A percentile compares a stretch with the other conserved stretches of the same genome.
Evolutionary conservation across 1,284 basidiomycete genomes (phyloP).

Genomic region (Malassezia brasiliensis): DNA sequence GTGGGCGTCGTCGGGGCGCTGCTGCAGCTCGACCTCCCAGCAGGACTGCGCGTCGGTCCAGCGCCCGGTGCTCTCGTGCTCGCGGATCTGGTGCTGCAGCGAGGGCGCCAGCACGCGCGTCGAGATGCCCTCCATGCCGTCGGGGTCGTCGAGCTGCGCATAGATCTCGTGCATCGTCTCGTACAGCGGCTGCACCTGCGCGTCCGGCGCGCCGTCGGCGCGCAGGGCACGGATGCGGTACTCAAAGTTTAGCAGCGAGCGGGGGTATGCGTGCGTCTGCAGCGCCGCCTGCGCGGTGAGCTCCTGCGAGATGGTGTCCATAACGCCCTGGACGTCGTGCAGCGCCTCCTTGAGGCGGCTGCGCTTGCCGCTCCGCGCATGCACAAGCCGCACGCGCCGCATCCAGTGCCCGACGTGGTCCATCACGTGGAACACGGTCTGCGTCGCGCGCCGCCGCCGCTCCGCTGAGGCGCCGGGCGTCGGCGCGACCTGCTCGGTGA

Average conservation of each 20-base stretch:
- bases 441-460: conserved; percentile 49
- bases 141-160: conserved; percentile 88
- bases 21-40: conserved; percentile 94
- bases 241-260: conserved; percentile 91
- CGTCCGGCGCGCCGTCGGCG: conserved; percentile 18
- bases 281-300: conserved; percentile 88
- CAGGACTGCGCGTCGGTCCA: conserved; percentile 99
- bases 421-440: conserved; percentile 87
- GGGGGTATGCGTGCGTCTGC: conserved; percentile 84
- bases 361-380: conserved; percentile 18
- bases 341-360: conserved; percentile 26
- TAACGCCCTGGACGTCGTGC: conserved; percentile 60
- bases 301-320: conserved; percentile 73
- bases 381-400: conserved; percentile 50
- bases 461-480: conserved; percentile 27
- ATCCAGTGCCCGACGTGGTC: conserved; percentile 92
- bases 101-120: conserved; percentile 78
- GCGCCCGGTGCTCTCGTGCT: conserved; percentile 90
- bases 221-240: conserved; percentile 48
- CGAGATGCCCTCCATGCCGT: conserved; percentile 98
- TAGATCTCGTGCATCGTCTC: conserved; percentile 93
- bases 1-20: conserved; percentile 74
- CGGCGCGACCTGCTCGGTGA: conserved; percentile 68
- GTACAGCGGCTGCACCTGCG: conserved; percentile 60
- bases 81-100: conserved; percentile 89